Base-by-base conservation (phyloP, 2,329 filamentous ascomycete genomes). In the Colletotrichum navitas region DNA sequence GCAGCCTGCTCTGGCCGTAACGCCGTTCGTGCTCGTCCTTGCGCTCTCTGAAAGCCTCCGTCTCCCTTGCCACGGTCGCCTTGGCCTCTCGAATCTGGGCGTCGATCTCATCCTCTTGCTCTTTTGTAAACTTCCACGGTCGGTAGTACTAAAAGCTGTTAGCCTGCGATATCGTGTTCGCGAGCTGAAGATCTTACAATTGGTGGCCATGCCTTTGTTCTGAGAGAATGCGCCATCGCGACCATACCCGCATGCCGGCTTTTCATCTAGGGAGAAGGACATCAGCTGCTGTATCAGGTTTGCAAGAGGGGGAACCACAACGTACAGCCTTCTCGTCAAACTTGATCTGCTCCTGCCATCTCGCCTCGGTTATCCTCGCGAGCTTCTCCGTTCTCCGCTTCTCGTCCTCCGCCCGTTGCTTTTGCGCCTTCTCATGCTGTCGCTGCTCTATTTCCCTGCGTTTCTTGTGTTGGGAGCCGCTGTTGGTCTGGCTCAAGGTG, bases 401-500 rank as follows among this genome's bases (percentile, higher is more conserved):
- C 74, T 91, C 89, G 74, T 92, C 91, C 80, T 95, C 90, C 73
- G 88, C 88, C 75, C 89, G 90, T 80, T 95, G 92, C 77, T 91
- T 86, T 80, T 91, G 90, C 74, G 92, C 87, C 81, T 91, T 94
- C 78, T 92, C 92, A 78, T 93, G 90, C 81, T 95, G 94, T 75
- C 91, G 91, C 81, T 90, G 91, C 83, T 96, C 94, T 80, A 95
- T 94, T 80, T 95, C 94, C 73, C 88, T 88, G 68, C 93, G 91
- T 76, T 89, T 90, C 81, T 88, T 92, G 82, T 92, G 90, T 84
- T 86, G 89, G 75, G 83, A 86, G 83, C 79, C 86, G 75, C 85
- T 88, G 78, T 87, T 87, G 76, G 88, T 91, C 82, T 95, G 93
- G 80, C 92, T 94, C 72, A 97, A 86, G 47, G 92, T 94, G 79